Base-by-base conservation (phyloP, 2,329 filamentous ascomycete species). In the Xylariaceae sp. region DNA sequence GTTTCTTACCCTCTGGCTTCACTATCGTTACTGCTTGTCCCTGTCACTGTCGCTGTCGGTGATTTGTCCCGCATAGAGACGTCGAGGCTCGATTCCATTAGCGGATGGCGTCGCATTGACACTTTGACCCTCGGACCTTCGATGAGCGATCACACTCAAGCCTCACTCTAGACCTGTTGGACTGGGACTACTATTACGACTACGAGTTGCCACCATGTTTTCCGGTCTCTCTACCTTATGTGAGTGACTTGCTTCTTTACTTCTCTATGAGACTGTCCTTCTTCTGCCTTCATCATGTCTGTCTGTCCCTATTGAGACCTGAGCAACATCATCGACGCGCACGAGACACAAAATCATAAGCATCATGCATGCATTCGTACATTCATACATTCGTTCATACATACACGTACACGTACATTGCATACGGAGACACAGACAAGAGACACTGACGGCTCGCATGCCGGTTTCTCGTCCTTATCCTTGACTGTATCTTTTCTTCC, bases 191-290 rank as follows among this genome's bases (percentile, higher is more conserved):
- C 11, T 51, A 51, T 13, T 52, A 61, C 55, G 58, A 61, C 10
- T 50, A 48, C 11, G 51, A 51, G 13, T 52, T 61, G 57, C 10
- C 35, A 62, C 39, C 52, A 72, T 72, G 70, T 71, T 71, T 60
- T 64, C 67, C 35, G 66, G 65, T 8, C 60, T 72, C 59, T 63
- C 64, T 54, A 66, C 60, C 61, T 56, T 72, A 23, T 60, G 70
- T 72, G 70, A 72, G 70, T 70, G 37, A 9, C 53, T 39, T 58
- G 35, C 57, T 50, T 53, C 13, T 2, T 41, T 58, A 35, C 57
- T 51, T 50, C 9, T 2, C 34, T 37, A 15, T 49, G 30, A 37
- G 30, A 15, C 30, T 41, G 9, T 15, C 23, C 23, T 30, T 30
- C 23, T 30, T 30, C 23, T 30, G 23, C 4, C 23, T 30, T 30